phyloP scores from a whole-genome alignment of 768 basidiomycete species.

The Russula sp. region DNA sequence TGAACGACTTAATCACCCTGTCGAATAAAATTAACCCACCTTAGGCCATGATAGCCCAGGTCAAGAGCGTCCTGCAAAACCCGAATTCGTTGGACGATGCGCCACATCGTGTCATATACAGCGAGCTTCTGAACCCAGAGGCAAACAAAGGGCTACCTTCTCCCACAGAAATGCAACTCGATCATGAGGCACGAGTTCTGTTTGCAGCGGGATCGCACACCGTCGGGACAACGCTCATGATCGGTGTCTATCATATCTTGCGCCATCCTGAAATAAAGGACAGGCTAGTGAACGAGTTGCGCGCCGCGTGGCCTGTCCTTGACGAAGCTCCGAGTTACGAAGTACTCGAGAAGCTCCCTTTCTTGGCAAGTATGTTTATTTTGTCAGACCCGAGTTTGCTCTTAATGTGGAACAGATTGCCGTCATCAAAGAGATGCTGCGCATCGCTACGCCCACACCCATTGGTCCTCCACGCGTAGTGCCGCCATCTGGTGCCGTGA shows the following conservation, averaged over 20 bases:
- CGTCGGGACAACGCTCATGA: conserved; percentile 20
- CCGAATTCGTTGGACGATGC: conserved; percentile 14
- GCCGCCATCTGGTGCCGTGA: conserved; percentile 18
- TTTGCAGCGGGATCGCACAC: conserved; percentile 26
- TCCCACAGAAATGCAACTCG: conserved; percentile 6
- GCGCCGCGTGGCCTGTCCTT: conserved; percentile 13
- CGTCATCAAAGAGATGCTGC: conserved; percentile 22
- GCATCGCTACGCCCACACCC: conserved; percentile 1
- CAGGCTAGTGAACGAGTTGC: conserved; percentile 11
- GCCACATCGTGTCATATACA: conserved; percentile 22
- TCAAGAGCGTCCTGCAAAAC: conserved; percentile 4
- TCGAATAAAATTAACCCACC: not conserved
- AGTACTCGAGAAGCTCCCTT: conserved; percentile 23
- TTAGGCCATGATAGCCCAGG: conserved; percentile 13
- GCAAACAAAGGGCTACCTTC: conserved; percentile 12
- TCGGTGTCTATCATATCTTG: conserved; percentile 11
- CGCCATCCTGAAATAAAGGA: conserved; percentile 13
- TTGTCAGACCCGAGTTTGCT: not conserved
- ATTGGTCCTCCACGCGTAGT: conserved; percentile 19
- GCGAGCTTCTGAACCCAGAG: conserved; percentile 18
- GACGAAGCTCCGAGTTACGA: conserved; percentile 15
- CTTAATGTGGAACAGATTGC: conserved; percentile 15
- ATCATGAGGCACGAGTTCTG: conserved; percentile 18
- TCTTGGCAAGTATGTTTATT: conserved; percentile 10
- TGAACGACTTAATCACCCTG: not conserved